Evolutionary conservation across 2,329 filamentous ascomycete genomes (phyloP).

Genomic region (Diaporthe humulicola): DNA sequence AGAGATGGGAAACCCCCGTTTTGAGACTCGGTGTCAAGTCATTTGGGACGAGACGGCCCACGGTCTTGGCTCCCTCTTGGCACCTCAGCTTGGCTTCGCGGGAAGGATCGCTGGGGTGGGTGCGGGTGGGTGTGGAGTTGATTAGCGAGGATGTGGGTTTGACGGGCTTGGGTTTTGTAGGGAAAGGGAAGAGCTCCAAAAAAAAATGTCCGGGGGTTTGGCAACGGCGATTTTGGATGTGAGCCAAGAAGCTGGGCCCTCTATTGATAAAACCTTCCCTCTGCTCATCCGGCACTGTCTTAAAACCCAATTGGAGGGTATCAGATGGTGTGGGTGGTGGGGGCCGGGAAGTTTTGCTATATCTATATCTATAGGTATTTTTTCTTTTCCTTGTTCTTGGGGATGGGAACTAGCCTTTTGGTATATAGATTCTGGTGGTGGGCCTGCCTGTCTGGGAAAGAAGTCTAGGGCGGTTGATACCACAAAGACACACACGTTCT

Average conservation of each 20-base stretch:
- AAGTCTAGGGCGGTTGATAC: no score
- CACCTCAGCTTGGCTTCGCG: constrained; percentile 33
- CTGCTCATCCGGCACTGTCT: not conserved
- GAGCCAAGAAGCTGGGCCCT: constrained; percentile 32
- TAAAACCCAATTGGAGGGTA: not conserved
- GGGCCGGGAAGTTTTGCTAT: not conserved
- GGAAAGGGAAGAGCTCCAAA: not conserved
- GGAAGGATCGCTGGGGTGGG: constrained; percentile 23
- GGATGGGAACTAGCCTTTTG: constrained; percentile 6
- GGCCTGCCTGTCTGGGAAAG: not conserved
- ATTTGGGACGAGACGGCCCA: constrained; percentile 5
- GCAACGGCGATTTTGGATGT: not conserved
- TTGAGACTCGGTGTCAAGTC: constrained; percentile 32
- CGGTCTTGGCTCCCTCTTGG: constrained; percentile 25
- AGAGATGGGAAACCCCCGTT: not conserved
- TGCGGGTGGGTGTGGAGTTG: constrained; percentile 14
- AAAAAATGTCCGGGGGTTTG: constrained; percentile 9
- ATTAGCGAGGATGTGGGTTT: constrained; percentile 18
- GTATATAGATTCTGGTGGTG: constrained; percentile 13
- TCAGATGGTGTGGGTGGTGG: no score
- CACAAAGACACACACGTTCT: constrained; percentile 12
- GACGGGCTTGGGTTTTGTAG: constrained; percentile 7
- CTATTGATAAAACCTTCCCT: not conserved
- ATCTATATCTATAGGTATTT: constrained; percentile 26
- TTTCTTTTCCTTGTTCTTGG: constrained; percentile 21